Conservation (phyloP, 2,329 filamentous ascomycete species). For the Talaromyces atroroseus region DNA sequence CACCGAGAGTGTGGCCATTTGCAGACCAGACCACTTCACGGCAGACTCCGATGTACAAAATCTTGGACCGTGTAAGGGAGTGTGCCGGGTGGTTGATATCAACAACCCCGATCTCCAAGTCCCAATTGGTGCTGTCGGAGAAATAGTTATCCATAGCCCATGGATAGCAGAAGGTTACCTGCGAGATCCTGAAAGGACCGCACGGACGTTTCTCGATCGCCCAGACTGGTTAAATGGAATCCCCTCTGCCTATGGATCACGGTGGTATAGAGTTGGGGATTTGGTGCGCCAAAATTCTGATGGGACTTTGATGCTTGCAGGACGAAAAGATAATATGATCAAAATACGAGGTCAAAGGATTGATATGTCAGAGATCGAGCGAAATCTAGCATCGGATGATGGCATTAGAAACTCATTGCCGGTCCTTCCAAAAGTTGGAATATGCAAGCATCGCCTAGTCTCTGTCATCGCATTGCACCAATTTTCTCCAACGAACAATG, state of each 20-base stretch:
- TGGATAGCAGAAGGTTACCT: slow-evolving; percentile 42
- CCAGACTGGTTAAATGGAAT: slow-evolving; percentile 29
- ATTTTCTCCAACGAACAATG: neutral
- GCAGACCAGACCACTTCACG: neutral
- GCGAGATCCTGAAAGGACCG: slow-evolving; percentile 34
- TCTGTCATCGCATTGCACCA: slow-evolving; percentile 34
- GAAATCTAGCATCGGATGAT: slow-evolving; percentile 17
- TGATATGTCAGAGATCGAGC: slow-evolving; percentile 38
- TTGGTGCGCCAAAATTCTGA: slow-evolving; percentile 28
- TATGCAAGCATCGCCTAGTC: slow-evolving; percentile 21
- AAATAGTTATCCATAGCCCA: slow-evolving; percentile 37
- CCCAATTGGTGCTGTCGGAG: slow-evolving; percentile 36
- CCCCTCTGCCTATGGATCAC: slow-evolving; percentile 19
- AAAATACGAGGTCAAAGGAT: slow-evolving; percentile 39
- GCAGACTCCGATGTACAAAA: neutral
- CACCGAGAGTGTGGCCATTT: neutral
- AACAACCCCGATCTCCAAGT: slow-evolving; percentile 38
- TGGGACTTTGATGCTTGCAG: slow-evolving; percentile 30
- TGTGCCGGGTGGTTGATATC: slow-evolving; percentile 43
- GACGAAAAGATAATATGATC: slow-evolving; percentile 33
- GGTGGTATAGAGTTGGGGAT: slow-evolving; percentile 33
- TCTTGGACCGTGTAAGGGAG: slow-evolving; percentile 34
- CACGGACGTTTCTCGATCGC: slow-evolving; percentile 30
- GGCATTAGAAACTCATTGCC: neutral
- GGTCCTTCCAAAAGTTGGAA: slow-evolving; percentile 16